Evolutionary conservation across 106 monocot genomes (phyloP), one percentile per base, ranked within the genome.

Genomic region (Platanthera guangdongensis): DNA sequence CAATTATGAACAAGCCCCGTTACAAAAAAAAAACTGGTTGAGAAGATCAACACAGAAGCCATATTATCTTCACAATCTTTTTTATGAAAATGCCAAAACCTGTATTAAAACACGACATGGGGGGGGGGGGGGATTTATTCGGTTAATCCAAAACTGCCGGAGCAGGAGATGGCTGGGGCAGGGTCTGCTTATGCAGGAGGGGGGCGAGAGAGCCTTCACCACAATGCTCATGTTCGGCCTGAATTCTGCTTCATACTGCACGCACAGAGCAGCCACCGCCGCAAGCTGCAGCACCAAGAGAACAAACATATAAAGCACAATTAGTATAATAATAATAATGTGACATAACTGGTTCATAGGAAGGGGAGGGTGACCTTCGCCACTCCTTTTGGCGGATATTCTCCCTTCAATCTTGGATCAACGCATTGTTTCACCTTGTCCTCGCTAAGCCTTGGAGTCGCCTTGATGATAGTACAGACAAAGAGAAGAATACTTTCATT

Each of bases 391-490:
- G 95, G 87, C 30, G 95, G 95, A 76, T 92, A 95, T 52, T 95
- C 90, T n/a, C 89, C 92, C 79, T 88, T 86, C 77, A 95, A 68
- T 71, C 88, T 92, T 46, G 92, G 95, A 84, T 95, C 95, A 5
- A 95, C 88, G 76, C 95, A 95, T 75, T 95, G 95, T 76, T 92
- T 92, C 10, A 95, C 95, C 75, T 92, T 95, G 75, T 95, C 95
- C 80, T 95, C 95, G 5, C 86, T 95, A 79, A 95, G 77, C 70
- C 92, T 85, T 46, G 95, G 95, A 78, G 92, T 92, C 52, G 92
- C 95, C 95, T 95, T 64, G 15, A 74, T 15, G 39, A 39, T 55
- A 55, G 13, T 0, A 30, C 28, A 30, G 13, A 64, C 57, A 52
- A 16, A 72, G 0, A 71, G 15, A 3, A 2, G 3, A 60, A 39